Conservation (phyloP, 257 asterid genomes). For the Verbascum thapsus region DNA sequence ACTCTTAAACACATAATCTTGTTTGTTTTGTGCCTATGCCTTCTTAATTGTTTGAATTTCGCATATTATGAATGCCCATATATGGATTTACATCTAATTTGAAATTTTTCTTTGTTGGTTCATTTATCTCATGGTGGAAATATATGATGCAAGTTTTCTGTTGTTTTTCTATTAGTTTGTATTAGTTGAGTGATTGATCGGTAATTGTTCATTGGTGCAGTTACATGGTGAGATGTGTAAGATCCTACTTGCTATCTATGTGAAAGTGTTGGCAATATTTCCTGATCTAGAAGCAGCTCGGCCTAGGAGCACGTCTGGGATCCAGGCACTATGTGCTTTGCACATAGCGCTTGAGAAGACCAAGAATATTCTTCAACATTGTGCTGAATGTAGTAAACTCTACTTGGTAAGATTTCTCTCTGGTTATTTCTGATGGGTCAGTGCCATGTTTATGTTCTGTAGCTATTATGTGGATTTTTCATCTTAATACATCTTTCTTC, state of each 20-base stretch:
- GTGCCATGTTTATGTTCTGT: not conserved
- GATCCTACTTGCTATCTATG: slow-evolving; percentile 67
- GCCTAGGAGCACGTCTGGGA: slow-evolving; percentile 99
- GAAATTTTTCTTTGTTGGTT: not conserved
- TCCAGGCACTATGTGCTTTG: slow-evolving; percentile 95
- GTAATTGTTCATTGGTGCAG: slow-evolving; percentile 49
- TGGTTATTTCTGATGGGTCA: too few relatives aligned
- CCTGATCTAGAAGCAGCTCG: slow-evolving; percentile 96
- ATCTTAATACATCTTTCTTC: slow-evolving; percentile 2
- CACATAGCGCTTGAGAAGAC: slow-evolving; percentile 99
- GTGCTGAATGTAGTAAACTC: slow-evolving; percentile 95
- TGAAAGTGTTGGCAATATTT: slow-evolving; percentile 77
- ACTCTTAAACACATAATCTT: too few relatives aligned
- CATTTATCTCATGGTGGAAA: not conserved
- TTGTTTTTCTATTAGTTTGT: too few relatives aligned
- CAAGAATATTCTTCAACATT: slow-evolving; percentile 89
- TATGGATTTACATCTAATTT: not conserved
- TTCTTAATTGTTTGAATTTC: too few relatives aligned
- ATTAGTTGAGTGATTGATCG: slow-evolving; percentile 22
- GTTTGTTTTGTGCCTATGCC: too few relatives aligned
- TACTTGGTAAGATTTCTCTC: slow-evolving; percentile 70
- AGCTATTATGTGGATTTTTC: slow-evolving; percentile 1
- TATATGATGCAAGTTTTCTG: slow-evolving; percentile 2
- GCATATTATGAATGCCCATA: too few relatives aligned
- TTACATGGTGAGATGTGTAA: slow-evolving; percentile 98